phyloP scores from a whole-genome alignment of 176 grass and related monocot species.

The Luzula sylvatica region DNA sequence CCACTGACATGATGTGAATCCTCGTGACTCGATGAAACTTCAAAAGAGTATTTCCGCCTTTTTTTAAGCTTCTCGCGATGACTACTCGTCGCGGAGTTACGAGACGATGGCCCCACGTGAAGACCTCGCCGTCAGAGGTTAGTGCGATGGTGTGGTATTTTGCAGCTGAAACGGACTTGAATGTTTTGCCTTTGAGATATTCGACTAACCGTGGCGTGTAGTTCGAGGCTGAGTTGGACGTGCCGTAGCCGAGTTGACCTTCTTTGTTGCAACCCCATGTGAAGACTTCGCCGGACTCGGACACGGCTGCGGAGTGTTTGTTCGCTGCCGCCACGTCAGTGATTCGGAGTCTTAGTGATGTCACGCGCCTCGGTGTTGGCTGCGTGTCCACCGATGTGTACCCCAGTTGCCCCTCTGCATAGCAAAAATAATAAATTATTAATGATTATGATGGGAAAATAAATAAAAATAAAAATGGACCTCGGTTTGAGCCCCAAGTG shows the following conservation, averaged over 20 bases:
- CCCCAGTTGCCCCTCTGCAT: conserved; percentile 94
- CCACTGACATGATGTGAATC: conserved; percentile 77
- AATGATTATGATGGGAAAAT: too few relatives aligned
- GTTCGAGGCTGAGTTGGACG: conserved; percentile 96
- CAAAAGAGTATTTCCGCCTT: conserved; percentile 75
- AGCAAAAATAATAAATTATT: too few relatives aligned
- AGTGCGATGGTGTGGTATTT: conserved; percentile 87
- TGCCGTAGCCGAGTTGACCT: conserved; percentile 98
- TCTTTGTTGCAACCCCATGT: conserved; percentile 98
- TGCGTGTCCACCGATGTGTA: conserved; percentile 98
- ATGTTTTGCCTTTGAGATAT: conserved; percentile 88
- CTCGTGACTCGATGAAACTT: conserved; percentile 87
- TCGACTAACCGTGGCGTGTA: conserved; percentile 89
- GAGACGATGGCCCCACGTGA: conserved; percentile 92
- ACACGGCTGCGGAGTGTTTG: conserved; percentile 83
- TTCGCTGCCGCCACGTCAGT: conserved; percentile 89
- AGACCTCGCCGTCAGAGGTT: conserved; percentile 82
- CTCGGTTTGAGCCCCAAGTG: conserved; percentile 99
- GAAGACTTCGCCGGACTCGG: conserved; percentile 80
- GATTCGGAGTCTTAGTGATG: conserved; percentile 63
- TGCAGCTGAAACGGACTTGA: conserved; percentile 69
- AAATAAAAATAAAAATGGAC: conserved; percentile 39
- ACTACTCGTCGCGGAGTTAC: conserved; percentile 87
- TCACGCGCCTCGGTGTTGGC: conserved; percentile 74
- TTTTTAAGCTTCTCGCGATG: conserved; percentile 72